Evolutionary conservation across 2,329 filamentous ascomycete genomes (phyloP), one percentile per base, ranked within the genome.

Genomic region (Elsinoe batatas): DNA sequence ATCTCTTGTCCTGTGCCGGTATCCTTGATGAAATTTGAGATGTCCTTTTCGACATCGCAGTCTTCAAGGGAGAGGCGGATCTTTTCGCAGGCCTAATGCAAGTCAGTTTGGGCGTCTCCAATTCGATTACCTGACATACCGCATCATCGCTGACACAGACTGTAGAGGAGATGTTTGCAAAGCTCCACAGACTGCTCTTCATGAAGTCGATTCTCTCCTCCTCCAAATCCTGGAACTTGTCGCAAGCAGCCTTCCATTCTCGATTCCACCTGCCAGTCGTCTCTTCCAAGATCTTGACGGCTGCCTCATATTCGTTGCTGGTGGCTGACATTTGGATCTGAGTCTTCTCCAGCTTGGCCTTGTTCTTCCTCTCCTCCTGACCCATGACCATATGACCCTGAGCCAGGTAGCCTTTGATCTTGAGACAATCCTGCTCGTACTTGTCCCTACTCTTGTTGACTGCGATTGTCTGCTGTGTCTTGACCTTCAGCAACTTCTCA

Each of bases 301-400:
- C 90, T 53, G 82, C 82, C 70, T 98, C 91, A 68, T 98, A 98
- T 64, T 97, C 93, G 43, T 83, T 84, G 71, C 94, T 97, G 58
- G 91, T 91, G 6, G 84, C 84, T 0, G 91, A 91, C 58, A 98
- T 80, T 65, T 91, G 94, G 64, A 96, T 93, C 69, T 98, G 93
- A 1, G 93, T 97, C 79, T 98, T 98, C 71, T 98, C 93, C 42
- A 98, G 80, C 72, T 95, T 97, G 18, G 91, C 91, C 74, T 98
- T 98, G 72, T 98, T 98, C 74, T 95, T 96, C 26, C 93, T 83
- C 74, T 98, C 93, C 69, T 98, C 93, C 64, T 98, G 93, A 12
- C 93, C 93, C 93, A 98, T 98, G 57, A 98, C 93, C 93, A 98
- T 98, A 69, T 98, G 94, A 8, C 93, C 93, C 71, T 98, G 93